Percentiles rank a stretch among this genome's conserved stretches.
Conservation (phyloP, 139 green algal genomes). For the Spirogloea muscicola region DNA sequence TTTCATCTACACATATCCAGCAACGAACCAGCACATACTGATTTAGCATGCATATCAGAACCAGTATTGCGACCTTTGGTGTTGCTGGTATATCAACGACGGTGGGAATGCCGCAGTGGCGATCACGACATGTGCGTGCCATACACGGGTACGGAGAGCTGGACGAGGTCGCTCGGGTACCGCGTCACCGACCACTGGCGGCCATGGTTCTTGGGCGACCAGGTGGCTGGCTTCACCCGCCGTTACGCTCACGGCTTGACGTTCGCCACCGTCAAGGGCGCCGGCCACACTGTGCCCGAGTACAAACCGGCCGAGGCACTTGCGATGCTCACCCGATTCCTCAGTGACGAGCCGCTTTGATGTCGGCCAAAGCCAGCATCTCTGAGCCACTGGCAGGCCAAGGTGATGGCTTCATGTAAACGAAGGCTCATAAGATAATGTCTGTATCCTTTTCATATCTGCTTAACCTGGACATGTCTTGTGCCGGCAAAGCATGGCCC, state of each 20-base stretch:
- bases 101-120: slow-evolving; percentile 41
- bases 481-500: too few species aligned
- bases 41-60: too few species aligned
- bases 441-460: too few species aligned
- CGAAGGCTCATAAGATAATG: too few species aligned
- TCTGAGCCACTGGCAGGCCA: too few species aligned
- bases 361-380: too few species aligned
- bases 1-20: too few species aligned
- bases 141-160: slow-evolving; percentile 73
- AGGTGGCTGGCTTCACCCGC: slow-evolving; percentile 69
- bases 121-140: slow-evolving; percentile 76
- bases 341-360: slow-evolving; percentile 39
- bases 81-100: too few species aligned
- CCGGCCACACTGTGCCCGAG: slow-evolving; percentile 77
- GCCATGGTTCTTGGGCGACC: slow-evolving; percentile 58
- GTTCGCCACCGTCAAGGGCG: slow-evolving; percentile 71
- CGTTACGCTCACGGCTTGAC: slow-evolving; percentile 58
- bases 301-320: slow-evolving; percentile 64
- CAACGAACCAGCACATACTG: too few species aligned
- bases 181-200: slow-evolving; percentile 49
- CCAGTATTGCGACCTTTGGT: too few species aligned
- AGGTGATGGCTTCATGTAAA: too few species aligned
- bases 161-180: slow-evolving; percentile 56
- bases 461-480: too few species aligned
- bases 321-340: slow-evolving; percentile 60